Conservation (phyloP, 768 basidiomycete genomes). For the Dioszegia hungarica region DNA sequence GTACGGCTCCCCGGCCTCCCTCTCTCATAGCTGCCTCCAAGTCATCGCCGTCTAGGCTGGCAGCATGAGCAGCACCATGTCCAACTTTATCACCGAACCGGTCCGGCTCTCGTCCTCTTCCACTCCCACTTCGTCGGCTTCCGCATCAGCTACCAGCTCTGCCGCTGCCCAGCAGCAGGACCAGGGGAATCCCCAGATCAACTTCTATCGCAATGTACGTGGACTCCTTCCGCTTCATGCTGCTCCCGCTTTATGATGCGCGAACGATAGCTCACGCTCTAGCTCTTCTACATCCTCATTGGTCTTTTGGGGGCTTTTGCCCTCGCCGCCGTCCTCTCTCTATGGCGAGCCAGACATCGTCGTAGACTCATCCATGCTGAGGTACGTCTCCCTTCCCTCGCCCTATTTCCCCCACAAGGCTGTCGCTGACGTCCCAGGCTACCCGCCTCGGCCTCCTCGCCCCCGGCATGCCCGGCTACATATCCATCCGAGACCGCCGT, state of each 20-base stretch:
- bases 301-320: constrained; percentile 36
- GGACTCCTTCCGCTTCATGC: not conserved
- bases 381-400: constrained; percentile 26
- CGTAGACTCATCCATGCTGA: constrained; percentile 25
- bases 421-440: constrained; percentile 20
- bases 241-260: not conserved
- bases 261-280: not conserved
- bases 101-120: no score
- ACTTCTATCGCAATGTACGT: constrained; percentile 26
- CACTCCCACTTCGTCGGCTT: constrained; percentile 12
- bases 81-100: no score
- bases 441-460: constrained; percentile 35
- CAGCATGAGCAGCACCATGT: no score
- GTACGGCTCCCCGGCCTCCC: no score
- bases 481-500: constrained; percentile 29
- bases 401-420: no score
- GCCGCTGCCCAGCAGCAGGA: not conserved
- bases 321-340: constrained; percentile 28
- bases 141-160: constrained; percentile 3
- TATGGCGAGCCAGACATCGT: constrained; percentile 31
- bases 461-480: constrained; percentile 40
- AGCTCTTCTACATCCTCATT: constrained; percentile 46
- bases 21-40: no score
- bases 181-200: not conserved
- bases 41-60: no score